phyloP scores from a whole-genome alignment of 2,329 filamentous ascomycete genomes.

The Pleoardoris graminearum region DNA sequence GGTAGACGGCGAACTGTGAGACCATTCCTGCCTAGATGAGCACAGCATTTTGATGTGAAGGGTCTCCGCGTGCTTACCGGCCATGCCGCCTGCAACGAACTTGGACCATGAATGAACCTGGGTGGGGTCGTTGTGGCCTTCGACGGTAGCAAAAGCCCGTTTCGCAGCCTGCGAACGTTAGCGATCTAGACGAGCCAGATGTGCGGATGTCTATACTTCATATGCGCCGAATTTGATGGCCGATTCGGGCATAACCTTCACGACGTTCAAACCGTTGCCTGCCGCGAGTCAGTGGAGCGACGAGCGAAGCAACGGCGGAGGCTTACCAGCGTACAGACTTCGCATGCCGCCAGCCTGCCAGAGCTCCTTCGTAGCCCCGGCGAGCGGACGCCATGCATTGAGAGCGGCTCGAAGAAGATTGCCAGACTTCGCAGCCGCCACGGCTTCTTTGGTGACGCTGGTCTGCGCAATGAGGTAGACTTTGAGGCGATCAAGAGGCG shows the following conservation, averaged over 20 bases:
- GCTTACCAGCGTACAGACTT: constrained; percentile 88
- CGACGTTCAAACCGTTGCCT: constrained; percentile 95
- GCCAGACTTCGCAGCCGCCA: constrained; percentile 71
- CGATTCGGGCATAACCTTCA: constrained; percentile 98
- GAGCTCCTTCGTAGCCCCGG: constrained; percentile 73
- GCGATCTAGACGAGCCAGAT: constrained; percentile 1
- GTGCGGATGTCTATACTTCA: constrained; percentile 58
- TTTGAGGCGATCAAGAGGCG: constrained; percentile 93
- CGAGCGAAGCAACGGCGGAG: not conserved
- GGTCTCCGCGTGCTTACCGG: constrained; percentile 53
- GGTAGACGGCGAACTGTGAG: constrained; percentile 95
- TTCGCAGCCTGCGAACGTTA: constrained; percentile 69
- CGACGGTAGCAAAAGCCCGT: constrained; percentile 78
- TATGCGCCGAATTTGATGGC: constrained; percentile 98
- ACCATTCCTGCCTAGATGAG: constrained; percentile 66
- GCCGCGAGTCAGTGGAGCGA: constrained; percentile 22
- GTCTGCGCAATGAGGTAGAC: constrained; percentile 97
- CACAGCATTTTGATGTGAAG: not conserved
- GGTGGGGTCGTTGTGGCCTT: constrained; percentile 83
- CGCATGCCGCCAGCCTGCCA: constrained; percentile 84
- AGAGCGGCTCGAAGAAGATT: constrained; percentile 66
- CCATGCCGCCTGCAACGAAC: constrained; percentile 86
- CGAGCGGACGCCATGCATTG: constrained; percentile 69
- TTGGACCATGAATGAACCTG: constrained; percentile 82
- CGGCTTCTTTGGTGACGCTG: constrained; percentile 60